phyloP scores from a whole-genome alignment of 257 asterid genomes.

The Ocimum tenuiflorum region DNA sequence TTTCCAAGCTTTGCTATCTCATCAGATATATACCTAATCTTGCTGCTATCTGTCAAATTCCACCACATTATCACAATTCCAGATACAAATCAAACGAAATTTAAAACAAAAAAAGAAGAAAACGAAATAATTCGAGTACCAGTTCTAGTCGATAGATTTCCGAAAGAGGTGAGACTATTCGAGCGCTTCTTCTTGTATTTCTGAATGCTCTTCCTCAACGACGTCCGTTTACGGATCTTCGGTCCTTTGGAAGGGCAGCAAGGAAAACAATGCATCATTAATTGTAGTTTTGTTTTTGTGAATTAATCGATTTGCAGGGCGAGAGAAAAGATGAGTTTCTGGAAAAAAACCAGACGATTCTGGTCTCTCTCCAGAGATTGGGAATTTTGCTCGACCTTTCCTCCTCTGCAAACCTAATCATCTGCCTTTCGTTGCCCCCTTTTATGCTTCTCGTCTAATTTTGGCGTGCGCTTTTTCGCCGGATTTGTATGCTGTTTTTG shows the following conservation, averaged over 20 bases:
- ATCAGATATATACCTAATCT: constrained; percentile 40
- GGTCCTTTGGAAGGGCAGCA: constrained; percentile 42
- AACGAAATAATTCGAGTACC: no score
- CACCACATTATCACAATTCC: not conserved
- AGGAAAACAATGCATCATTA: constrained; percentile 51
- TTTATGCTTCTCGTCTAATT: not conserved
- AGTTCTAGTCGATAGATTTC: constrained; percentile 35
- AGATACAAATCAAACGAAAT: no score
- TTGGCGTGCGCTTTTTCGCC: not conserved
- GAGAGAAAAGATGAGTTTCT: not conserved
- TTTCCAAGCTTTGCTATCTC: constrained; percentile 52
- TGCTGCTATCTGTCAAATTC: constrained; percentile 42
- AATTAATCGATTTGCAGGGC: not conserved
- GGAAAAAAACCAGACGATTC: not conserved
- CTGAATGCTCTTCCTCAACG: constrained; percentile 35
- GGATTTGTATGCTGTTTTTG: no score
- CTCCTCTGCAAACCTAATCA: not conserved
- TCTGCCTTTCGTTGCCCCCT: not conserved
- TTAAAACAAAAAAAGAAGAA: no score
- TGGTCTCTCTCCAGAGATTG: not conserved
- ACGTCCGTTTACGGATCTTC: constrained; percentile 21
- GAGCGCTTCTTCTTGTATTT: constrained; percentile 26
- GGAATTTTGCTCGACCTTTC: not conserved
- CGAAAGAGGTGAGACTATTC: constrained; percentile 27
- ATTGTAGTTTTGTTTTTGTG: not conserved